Evolutionary conservation across 78 protist genomes (phyloP), one percentile per base, ranked within the genome.

Genomic region (Protostelium mycophagum): DNA sequence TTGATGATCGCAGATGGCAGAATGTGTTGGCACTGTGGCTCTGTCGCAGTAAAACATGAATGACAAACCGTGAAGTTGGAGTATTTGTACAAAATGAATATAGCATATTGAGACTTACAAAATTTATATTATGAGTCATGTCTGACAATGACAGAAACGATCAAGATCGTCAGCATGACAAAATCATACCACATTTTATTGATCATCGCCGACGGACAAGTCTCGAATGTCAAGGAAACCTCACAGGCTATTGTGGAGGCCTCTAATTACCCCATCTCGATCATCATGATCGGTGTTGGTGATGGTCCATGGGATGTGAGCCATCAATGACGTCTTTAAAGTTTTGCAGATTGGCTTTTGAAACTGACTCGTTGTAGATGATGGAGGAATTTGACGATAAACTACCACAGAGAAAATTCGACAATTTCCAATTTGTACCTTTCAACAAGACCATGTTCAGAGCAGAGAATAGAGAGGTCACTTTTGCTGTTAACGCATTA

Each of bases 171-270:
- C 0, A 85, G 87, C 0, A 85, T 35, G 0, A 28, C 91, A 9
- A 39, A 87, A 16, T 37, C 63, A 28, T 94, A 94, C 38, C 96
- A 94, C 35, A 94, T 94, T 39, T 36, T 94, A 16, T 85, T 94
- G 0, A 94, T 94, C 38, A 91, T 94, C 85, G 94, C 94, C 0
- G 96, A 94, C 88, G 96, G 96, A 34, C 91, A 86, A 29, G 95
- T 93, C 16, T 87, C 95, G 31, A 86, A 37, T 37, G 88, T 91
- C 28, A 88, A 91, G 25, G 91, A 88, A 37, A 91, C 96, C 0
- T 38, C 89, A 87, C 83, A 94, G 28, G 96, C 96, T 0, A 94
- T 94, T 31, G 92, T 91, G 28, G 91, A 90, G 25, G 96, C 96
- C 28, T 88, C 96, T 5, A 38, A 36, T 35, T 88, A 84, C 36